These are phyloP conservation scores for Lichtheimia corymbifera DNA, from an alignment of 371 early-diverging fungal species.

Conservation along the genomic window DNA sequence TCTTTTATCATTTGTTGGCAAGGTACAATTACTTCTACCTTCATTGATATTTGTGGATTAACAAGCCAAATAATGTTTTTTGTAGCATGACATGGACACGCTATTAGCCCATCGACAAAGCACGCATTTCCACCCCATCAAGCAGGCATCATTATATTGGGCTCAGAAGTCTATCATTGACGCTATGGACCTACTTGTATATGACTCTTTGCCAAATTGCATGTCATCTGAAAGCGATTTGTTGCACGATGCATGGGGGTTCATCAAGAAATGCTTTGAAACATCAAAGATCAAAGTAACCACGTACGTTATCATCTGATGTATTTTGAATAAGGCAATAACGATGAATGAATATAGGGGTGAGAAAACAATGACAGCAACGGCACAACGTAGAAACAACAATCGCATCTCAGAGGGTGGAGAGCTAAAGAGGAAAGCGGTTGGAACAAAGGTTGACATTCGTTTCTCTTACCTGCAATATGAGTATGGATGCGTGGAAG, in stretches of 20 bases:
- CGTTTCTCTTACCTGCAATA: background rate
- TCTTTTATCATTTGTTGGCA: background rate
- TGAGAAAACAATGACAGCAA: background rate
- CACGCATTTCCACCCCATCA: background rate
- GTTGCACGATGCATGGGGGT: background rate
- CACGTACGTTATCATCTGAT: background rate
- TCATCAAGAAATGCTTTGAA: conserved; percentile 10
- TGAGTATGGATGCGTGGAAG: conserved; percentile 9
- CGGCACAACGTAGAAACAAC: background rate
- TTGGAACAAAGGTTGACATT: conserved; percentile 7
- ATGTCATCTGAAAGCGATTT: conserved; percentile 9
- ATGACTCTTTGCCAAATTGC: background rate
- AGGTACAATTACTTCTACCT: conserved; percentile 1
- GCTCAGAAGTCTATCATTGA: conserved; percentile 6
- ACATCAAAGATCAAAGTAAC: background rate
- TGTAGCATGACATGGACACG: conserved; percentile 1
- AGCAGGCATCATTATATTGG: conserved; percentile 10
- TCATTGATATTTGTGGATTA: too few species aligned
- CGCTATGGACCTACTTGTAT: background rate
- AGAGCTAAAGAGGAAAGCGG: background rate
- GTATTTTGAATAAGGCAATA: background rate
- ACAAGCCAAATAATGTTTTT: background rate
- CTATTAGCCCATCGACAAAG: background rate
- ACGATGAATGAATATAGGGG: conserved; percentile 4
- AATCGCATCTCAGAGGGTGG: background rate